A percentile compares a stretch with the other conserved stretches of the same genome.
Evolutionary conservation across 176 grass and related monocot species (phyloP).

Genomic region (Stipa capillata): DNA sequence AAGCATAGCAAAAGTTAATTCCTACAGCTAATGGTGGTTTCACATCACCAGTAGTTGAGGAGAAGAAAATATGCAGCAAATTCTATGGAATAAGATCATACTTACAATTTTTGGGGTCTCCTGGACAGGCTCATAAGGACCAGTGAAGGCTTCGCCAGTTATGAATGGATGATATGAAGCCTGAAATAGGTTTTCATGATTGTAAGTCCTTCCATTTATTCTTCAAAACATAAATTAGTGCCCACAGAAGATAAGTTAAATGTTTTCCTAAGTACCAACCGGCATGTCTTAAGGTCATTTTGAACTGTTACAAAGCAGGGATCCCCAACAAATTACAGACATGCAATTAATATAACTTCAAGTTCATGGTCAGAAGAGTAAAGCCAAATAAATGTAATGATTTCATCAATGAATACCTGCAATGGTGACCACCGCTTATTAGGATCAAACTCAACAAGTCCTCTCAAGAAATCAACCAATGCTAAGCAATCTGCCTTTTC

Average conservation of each 20-base stretch:
- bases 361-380: neutral
- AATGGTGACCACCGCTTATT: constrained; percentile 88
- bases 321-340: neutral
- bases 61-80: constrained; percentile 8
- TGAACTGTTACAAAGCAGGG: neutral
- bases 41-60: neutral
- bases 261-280: neutral
- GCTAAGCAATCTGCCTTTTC: constrained; percentile 71
- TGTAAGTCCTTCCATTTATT: constrained; percentile 18
- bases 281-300: neutral
- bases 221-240: constrained; percentile 15
- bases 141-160: constrained; percentile 78
- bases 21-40: neutral
- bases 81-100: constrained; percentile 19
- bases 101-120: constrained; percentile 95
- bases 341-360: neutral
- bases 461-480: constrained; percentile 97
- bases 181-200: constrained; percentile 47
- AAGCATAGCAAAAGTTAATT: constrained; percentile 3
- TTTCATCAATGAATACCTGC: constrained; percentile 62
- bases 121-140: constrained; percentile 62
- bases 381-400: neutral
- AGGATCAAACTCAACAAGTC: constrained; percentile 96
- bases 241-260: constrained; percentile 3
- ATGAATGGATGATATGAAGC: constrained; percentile 94